These are phyloP conservation scores for Ceratobasidium theobromae DNA, from an alignment of 1,284 basidiomycete genomes.

Conservation along the genomic window DNA sequence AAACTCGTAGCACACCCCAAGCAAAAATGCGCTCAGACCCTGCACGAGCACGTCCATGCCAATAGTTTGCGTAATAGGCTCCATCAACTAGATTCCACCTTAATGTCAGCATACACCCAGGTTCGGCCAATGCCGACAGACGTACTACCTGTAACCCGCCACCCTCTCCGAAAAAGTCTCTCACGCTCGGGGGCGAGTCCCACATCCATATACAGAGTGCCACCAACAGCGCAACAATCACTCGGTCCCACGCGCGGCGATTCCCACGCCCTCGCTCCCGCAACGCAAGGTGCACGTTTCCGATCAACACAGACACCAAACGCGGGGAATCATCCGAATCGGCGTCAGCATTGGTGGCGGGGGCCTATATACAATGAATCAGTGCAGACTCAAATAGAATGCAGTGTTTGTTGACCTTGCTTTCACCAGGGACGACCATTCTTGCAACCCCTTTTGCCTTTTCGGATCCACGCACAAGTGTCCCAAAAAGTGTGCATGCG, in stretches of 20 bases:
- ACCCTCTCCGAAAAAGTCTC: constrained; percentile 84
- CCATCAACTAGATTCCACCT: constrained; percentile 73
- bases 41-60: constrained; percentile 87
- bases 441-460: constrained; percentile 54
- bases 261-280: constrained; percentile 51
- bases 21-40: constrained; percentile 86
- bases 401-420: neutral
- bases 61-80: constrained; percentile 88
- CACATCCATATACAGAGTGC: constrained; percentile 92
- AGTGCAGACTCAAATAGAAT: constrained; percentile 38
- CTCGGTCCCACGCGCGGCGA: constrained; percentile 80
- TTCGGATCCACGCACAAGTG: constrained; percentile 54
- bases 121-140: constrained; percentile 36
- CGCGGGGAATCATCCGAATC: constrained; percentile 50
- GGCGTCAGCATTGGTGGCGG: constrained; percentile 43
- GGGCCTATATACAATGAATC: constrained; percentile 13
- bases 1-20: constrained; percentile 94
- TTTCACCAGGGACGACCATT: constrained; percentile 42
- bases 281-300: constrained; percentile 60
- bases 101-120: neutral
- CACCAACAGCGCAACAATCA: constrained; percentile 84
- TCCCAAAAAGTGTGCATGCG: constrained; percentile 51
- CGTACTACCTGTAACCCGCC: constrained; percentile 88
- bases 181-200: constrained; percentile 87
- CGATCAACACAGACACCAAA: constrained; percentile 53